Percentiles rank a stretch among this genome's conserved stretches.
Conservation (phyloP, 768 basidiomycete genomes). For the Tubosaeta sp. region DNA sequence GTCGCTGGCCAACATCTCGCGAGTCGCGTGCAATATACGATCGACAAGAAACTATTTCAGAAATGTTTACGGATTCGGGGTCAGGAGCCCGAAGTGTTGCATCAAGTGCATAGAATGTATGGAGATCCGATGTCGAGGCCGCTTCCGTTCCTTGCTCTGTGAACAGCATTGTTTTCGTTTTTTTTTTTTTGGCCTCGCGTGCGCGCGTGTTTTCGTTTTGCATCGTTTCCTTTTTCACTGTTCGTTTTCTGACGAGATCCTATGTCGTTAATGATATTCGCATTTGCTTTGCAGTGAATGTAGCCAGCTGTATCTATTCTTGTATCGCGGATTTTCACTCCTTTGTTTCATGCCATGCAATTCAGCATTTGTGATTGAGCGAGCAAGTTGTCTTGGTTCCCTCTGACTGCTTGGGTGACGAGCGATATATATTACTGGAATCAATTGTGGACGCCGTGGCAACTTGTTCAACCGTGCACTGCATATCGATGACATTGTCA, state of each 20-base stretch:
- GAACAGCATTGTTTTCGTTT: slow-evolving; percentile 1
- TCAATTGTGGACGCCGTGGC: too few relatives aligned
- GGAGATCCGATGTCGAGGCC: slow-evolving; percentile 18
- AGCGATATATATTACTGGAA: too few relatives aligned
- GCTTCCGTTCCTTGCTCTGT: slow-evolving; percentile 21
- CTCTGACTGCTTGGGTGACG: too few relatives aligned
- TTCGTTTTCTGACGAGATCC: not conserved
- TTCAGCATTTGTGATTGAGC: not conserved
- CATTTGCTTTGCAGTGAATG: slow-evolving; percentile 18
- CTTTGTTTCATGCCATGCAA: not conserved
- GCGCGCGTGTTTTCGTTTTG: too few relatives aligned
- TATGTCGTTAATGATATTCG: slow-evolving; percentile 5
- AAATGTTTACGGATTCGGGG: slow-evolving; percentile 69
- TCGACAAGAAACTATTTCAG: slow-evolving; percentile 76
- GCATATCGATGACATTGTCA: too few relatives aligned
- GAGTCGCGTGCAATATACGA: slow-evolving; percentile 60
- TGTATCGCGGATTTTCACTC: slow-evolving; percentile 15
- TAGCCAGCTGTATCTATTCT: slow-evolving; percentile 22
- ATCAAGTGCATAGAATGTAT: slow-evolving; percentile 42
- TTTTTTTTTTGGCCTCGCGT: not conserved
- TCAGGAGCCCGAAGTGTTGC: slow-evolving; percentile 52
- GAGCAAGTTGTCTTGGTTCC: too few relatives aligned
- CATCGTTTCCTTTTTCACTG: not conserved
- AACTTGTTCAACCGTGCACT: too few relatives aligned
- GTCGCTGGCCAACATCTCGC: slow-evolving; percentile 84